Evolutionary conservation across 257 asterid genomes (phyloP), one percentile per base, ranked within the genome.

Genomic region (Plantago major): DNA sequence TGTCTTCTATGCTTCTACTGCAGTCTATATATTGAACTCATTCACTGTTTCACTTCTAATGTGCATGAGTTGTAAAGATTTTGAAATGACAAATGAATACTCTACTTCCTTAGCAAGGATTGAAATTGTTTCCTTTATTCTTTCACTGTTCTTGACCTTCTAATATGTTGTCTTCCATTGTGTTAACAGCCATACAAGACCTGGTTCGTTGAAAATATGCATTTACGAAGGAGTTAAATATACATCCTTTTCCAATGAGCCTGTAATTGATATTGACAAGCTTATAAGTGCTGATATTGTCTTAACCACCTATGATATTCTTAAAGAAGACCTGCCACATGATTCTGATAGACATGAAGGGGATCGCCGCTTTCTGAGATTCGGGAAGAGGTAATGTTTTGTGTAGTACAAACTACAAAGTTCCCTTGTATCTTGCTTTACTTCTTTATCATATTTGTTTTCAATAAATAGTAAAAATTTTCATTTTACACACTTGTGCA

Each of bases 281-380:
- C 94, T 92, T 72, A 79, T 86, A 42, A 78, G 59, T 43, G 90
- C 97, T 67, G 93, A 89, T 68, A 69, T 92, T 49, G 96, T 92
- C 73, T 75, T 92, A 81, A 92, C 99, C 57, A 89, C 95, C 52
- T 92, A 89, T 58, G 97, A 92, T 60, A 84, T 83, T 54, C 97
- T 92, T 52, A 92, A 85, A 80, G 97, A 83, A 79, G 99, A 92
- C 77, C 73, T 92, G 70, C 93, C 96, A 6, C 99, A 89, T 61
- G 99, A 92, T 83, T 84, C 91, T 68, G 97, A 89, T 62, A 89
- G 97, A 67, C 84, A 87, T 69, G 95, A 89, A 71, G 97, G 96
- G 58, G 99, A 92, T 78, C 95, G 88, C 26, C 95, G 97, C 70
- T 59, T 76, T 66, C 57, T 89, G 88, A 89, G 99, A 84, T 83